Evolutionary conservation across 176 grass and related monocot species (phyloP).

Genomic region (Phoenix dactylifera): DNA sequence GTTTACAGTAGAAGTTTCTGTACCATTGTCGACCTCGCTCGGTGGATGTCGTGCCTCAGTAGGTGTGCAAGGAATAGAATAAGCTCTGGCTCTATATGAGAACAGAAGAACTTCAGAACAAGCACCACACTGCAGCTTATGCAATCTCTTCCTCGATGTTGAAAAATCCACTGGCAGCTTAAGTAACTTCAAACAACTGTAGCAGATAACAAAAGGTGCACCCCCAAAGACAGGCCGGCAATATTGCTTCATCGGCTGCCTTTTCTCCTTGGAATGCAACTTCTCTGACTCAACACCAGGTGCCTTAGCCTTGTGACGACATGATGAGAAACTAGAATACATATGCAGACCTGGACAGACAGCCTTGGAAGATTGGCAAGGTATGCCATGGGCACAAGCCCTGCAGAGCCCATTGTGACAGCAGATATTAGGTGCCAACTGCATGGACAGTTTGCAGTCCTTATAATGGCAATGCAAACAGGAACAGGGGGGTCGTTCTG

Average conservation of each 20-base stretch:
- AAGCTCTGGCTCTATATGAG: slow-evolving; percentile 42
- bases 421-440: neutral
- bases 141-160: slow-evolving; percentile 35
- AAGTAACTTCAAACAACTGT: slow-evolving; percentile 45
- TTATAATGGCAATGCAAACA: neutral
- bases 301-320: slow-evolving; percentile 17
- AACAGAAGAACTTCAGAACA: slow-evolving; percentile 58
- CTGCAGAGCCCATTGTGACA: slow-evolving; percentile 9
- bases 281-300: slow-evolving; percentile 11
- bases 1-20: slow-evolving; percentile 1
- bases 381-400: slow-evolving; percentile 9
- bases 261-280: slow-evolving; percentile 23
- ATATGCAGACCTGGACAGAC: no score
- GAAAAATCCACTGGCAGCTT: slow-evolving; percentile 59
- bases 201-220: slow-evolving; percentile 84
- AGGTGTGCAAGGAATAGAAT: slow-evolving; percentile 1
- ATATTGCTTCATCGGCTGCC: slow-evolving; percentile 30
- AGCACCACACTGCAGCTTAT: slow-evolving; percentile 55
- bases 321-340: neutral
- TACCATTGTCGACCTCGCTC: slow-evolving; percentile 19
- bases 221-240: slow-evolving; percentile 62
- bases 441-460: neutral
- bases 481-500: neutral
- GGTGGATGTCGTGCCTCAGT: neutral
- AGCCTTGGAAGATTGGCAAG: no score